Evolutionary conservation across 495 filamentous ascomycete genomes (phyloP).

Genomic region (Aspergillus campestris): DNA sequence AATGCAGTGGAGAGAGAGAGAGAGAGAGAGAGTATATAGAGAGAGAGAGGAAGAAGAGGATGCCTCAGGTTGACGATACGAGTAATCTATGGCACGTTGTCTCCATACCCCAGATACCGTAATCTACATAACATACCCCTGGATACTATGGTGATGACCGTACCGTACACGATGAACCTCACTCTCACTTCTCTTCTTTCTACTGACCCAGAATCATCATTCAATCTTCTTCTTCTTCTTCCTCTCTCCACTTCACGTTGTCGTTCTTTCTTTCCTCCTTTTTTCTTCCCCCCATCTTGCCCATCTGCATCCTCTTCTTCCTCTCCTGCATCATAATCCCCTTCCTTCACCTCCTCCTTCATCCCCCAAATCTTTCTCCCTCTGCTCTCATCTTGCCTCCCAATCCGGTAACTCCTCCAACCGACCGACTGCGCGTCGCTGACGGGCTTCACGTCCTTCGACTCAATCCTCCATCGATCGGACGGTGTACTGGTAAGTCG

Average conservation of each 20-base stretch:
- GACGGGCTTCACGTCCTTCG: too few species aligned
- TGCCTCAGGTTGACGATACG: background rate
- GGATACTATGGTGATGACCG: too few species aligned
- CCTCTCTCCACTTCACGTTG: background rate
- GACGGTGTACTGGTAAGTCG: too few species aligned
- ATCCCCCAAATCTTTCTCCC: conserved; percentile 8
- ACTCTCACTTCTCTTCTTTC: too few species aligned
- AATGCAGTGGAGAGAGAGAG: conserved; percentile 4
- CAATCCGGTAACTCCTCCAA: conserved; percentile 16
- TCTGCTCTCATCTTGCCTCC: conserved; percentile 21
- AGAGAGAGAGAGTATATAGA: conserved; percentile 1
- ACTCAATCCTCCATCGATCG: too few species aligned
- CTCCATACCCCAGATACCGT: too few species aligned
- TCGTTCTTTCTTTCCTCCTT: background rate
- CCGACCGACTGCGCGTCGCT: background rate
- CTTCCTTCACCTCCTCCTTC: conserved; percentile 4
- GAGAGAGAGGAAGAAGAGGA: conserved; percentile 6
- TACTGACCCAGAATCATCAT: conserved; percentile 1
- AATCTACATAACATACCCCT: too few species aligned
- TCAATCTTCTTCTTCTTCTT: background rate
- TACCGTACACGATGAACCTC: too few species aligned
- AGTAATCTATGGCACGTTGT: too few species aligned
- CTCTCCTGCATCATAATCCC: conserved; percentile 5
- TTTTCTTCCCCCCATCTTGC: conserved; percentile 7
- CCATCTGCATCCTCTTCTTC: conserved; percentile 5